Base-by-base conservation (phyloP, 83 land plant genomes). In the Diphasiastrum complanatum region DNA sequence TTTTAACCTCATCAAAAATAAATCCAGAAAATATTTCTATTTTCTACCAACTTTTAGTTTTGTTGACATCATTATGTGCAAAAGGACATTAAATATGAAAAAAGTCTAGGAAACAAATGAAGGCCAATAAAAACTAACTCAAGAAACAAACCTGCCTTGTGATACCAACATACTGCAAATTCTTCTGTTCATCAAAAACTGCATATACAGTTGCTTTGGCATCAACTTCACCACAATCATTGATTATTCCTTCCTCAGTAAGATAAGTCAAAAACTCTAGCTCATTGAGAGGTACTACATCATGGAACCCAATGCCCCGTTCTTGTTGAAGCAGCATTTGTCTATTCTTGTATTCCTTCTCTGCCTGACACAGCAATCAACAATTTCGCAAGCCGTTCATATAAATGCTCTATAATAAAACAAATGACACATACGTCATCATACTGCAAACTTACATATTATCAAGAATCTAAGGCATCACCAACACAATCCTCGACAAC, bases 61-160 rank as follows among this genome's bases (percentile, higher is more conserved):
- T n/a, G n/a, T n/a, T n/a, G n/a, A n/a, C n/a, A n/a, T n/a, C n/a
- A n/a, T n/a, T n/a, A n/a, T n/a, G n/a, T n/a, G n/a, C n/a, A n/a
- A n/a, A n/a, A n/a, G n/a, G n/a, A n/a, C n/a, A n/a, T n/a, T n/a
- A n/a, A n/a, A n/a, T n/a, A n/a, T n/a, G n/a, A n/a, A n/a, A n/a
- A n/a, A n/a, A n/a, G n/a, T n/a, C n/a, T n/a, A n/a, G n/a, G n/a
- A n/a, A n/a, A n/a, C n/a, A n/a, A n/a, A n/a, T n/a, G n/a, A n/a
- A n/a, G n/a, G n/a, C n/a, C n/a, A n/a, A n/a, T n/a, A n/a, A n/a
- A n/a, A n/a, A n/a, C n/a, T n/a, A n/a, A n/a, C n/a, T n/a, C n/a
- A n/a, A n/a, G n/a, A n/a, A n/a, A n/a, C n/a, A n/a, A n/a, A 78
- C 81, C 73, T 78, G 79, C 66, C 81, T 64, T 64, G 81, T 69